Base-by-base conservation (phyloP, 352 stramenopile genomes). In the Globisporangium heterothallicum region DNA sequence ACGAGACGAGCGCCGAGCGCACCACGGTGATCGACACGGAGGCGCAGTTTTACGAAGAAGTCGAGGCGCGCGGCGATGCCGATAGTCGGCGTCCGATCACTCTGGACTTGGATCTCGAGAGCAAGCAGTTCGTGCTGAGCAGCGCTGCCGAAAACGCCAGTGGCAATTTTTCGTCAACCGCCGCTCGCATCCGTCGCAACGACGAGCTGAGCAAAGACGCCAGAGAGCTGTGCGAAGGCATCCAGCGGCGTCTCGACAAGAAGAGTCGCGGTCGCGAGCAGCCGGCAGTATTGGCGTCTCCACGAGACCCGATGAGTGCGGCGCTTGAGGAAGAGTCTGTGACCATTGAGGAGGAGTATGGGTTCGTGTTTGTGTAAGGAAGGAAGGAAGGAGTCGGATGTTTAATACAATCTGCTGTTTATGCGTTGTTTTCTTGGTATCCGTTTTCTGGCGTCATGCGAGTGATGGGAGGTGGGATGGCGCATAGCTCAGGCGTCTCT, bases 171-270 rank as follows among this genome's bases (percentile, higher is more conserved):
- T 13, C 30, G 30, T 36, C 9, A 13, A 3, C 3, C 30, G 30
- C 30, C 30, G 6, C 38, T 1, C 53, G 35, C 46, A 72, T 84
- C 25, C 38, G 53, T 6, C 65, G 68, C 42, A 88, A 88, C 51
- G 61, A 84, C 30, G 62, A 83, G 29, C 72, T 88, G 21, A 35
- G 57, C 21, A 79, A 73, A 49, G 68, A 82, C 32, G 74, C 72
- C 24, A 70, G 72, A 27, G 71, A 85, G 18, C 30, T 88, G 26
- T 58, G 74, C 42, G 70, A 82, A 30, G 56, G 61, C 41, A 55
- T 84, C 16, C 58, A 74, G 56, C 66, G 66, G 18, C 72, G 75
- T 43, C 62, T 88, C 53, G 61, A 49, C 41, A 67, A 70, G 42
- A 52, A 59, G 27, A 70, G 62, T 36, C 30, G 16, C 42, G 42